A percentile compares a stretch with the other conserved stretches of the same genome.
Evolutionary conservation across 805 yeast species (phyloP).

Genomic region (Wilhelminamyces savonicus): DNA sequence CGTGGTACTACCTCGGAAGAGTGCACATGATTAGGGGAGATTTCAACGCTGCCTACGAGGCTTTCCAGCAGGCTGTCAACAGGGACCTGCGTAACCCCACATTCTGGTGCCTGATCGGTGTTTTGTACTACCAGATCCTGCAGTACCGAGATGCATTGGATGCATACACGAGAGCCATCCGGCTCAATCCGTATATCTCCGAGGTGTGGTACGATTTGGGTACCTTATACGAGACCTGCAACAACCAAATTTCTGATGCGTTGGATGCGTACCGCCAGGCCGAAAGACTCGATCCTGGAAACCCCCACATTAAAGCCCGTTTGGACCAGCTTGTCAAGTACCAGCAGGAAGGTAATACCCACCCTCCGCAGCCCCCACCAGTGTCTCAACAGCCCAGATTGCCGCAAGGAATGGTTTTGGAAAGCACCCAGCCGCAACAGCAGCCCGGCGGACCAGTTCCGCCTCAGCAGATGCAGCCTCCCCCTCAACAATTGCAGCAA

Average conservation of each 20-base stretch:
- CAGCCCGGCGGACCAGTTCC: conserved; percentile 12
- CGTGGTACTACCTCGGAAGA: conserved; percentile 96
- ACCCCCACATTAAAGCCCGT: conserved; percentile 90
- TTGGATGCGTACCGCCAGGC: conserved; percentile 96
- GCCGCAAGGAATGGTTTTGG: conserved; percentile 62
- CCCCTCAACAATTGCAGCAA: not conserved
- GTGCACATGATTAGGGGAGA: conserved; percentile 96
- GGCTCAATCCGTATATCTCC: conserved; percentile 90
- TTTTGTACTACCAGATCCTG: conserved; percentile 88
- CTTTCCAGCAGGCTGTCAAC: conserved; percentile 97
- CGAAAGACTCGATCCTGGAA: conserved; percentile 88
- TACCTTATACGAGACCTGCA: conserved; percentile 93
- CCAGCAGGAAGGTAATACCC: conserved; percentile 62
- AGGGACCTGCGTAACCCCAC: conserved; percentile 96
- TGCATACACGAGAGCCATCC: conserved; percentile 94
- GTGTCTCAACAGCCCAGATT: conserved; percentile 53
- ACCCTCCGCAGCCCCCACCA: conserved; percentile 66
- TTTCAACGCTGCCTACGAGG: conserved; percentile 94
- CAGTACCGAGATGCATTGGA: conserved; percentile 96
- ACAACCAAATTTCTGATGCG: conserved; percentile 91
- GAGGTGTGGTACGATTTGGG: conserved; percentile 99
- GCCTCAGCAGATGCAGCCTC: conserved; percentile 3
- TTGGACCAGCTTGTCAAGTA: conserved; percentile 75
- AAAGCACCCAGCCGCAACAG: conserved; percentile 26
- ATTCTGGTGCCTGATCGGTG: conserved; percentile 96